These are phyloP conservation scores for Solanum paucissectum DNA, from an alignment of 257 asterid genomes.

Conservation along the genomic window DNA sequence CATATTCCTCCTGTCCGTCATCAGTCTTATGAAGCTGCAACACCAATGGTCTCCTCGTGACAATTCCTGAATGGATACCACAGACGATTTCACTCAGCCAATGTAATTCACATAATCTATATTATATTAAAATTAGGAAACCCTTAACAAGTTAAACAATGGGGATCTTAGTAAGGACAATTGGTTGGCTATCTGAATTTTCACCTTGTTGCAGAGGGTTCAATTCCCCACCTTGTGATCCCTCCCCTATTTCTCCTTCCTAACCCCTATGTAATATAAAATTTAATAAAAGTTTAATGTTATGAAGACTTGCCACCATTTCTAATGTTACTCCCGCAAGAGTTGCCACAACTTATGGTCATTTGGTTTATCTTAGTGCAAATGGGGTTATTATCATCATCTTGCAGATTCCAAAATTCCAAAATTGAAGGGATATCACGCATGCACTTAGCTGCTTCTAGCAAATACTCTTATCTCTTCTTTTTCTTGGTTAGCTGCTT, in stretches of 20 bases:
- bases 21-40: conserved; percentile 78
- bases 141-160: neutral
- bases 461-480: neutral
- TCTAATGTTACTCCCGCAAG: neutral
- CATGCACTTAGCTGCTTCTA: neutral
- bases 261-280: neutral
- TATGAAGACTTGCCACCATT: neutral
- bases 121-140: neutral
- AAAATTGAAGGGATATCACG: neutral
- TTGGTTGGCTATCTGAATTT: neutral
- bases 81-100: neutral
- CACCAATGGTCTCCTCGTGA: conserved; percentile 95
- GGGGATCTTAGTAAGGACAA: neutral
- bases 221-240: neutral
- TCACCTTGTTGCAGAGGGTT: neutral
- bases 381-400: neutral
- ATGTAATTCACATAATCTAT: neutral
- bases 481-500: neutral
- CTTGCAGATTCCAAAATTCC: neutral
- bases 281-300: neutral
- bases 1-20: conserved; percentile 75
- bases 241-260: neutral
- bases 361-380: neutral
- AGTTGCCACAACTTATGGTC: neutral
- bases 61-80: conserved; percentile 48